phyloP scores from a whole-genome alignment of 305 asterid genomes.

The Lippia alba region DNA sequence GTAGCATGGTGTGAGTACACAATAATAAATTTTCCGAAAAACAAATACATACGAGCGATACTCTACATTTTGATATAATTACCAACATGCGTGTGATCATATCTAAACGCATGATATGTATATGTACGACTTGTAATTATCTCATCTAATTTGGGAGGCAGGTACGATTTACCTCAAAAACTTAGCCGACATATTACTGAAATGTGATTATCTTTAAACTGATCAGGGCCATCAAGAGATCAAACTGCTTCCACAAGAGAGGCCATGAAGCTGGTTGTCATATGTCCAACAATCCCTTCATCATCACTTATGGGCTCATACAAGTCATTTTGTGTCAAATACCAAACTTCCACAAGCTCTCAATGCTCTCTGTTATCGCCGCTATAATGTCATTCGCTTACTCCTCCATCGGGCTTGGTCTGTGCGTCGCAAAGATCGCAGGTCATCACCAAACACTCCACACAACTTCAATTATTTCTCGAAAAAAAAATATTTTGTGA shows the following conservation, averaged over 20 bases:
- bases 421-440: slow-evolving; percentile 44
- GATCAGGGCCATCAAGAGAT: slow-evolving; percentile 49
- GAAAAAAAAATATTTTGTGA: no score
- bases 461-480: no score
- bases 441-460: slow-evolving; percentile 35
- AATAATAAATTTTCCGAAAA: no score
- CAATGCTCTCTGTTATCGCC: slow-evolving; percentile 43
- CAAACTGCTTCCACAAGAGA: slow-evolving; percentile 46
- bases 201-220: no score
- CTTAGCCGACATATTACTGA: no score
- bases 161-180: no score
- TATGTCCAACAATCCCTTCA: slow-evolving; percentile 35
- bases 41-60: no score
- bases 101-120: no score
- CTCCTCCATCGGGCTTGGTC: slow-evolving; percentile 52
- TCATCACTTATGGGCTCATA: slow-evolving; percentile 33
- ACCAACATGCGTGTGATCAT: no score
- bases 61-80: no score
- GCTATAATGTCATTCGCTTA: slow-evolving; percentile 62
- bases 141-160: no score
- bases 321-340: slow-evolving; percentile 47
- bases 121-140: no score
- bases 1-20: slow-evolving; percentile 54
- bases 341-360: slow-evolving; percentile 50
- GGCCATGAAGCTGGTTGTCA: slow-evolving; percentile 49